A percentile compares a stretch with the other conserved stretches of the same genome.
phyloP scores from a whole-genome alignment of 495 filamentous ascomycete species.

The Penicillium samsonianum region DNA sequence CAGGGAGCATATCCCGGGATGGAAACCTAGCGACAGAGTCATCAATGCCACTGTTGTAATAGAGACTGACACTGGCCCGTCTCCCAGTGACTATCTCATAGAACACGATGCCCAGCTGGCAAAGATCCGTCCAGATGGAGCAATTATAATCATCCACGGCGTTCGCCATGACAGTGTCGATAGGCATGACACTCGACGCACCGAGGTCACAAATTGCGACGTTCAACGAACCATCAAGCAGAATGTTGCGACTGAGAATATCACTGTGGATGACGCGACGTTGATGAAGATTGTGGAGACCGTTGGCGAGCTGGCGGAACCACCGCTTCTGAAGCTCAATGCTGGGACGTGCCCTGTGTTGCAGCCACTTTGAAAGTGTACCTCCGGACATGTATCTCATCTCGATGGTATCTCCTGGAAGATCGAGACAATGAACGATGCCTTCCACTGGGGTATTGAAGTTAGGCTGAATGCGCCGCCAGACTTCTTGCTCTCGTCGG shows the following conservation, averaged over 20 bases:
- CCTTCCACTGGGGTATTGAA: background rate
- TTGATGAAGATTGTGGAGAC: background rate
- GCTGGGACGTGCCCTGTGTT: background rate
- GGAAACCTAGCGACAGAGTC: background rate
- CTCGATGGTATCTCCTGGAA: background rate
- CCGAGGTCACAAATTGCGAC: background rate
- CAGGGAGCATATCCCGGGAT: background rate
- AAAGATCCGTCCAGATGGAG: constrained; percentile 5
- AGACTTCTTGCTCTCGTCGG: background rate
- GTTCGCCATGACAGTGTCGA: background rate
- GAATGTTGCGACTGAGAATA: constrained; percentile 3
- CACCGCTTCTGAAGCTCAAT: background rate
- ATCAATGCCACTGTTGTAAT: background rate
- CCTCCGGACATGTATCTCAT: constrained; percentile 2
- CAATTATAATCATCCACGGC: background rate
- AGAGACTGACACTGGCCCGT: background rate
- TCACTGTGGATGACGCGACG: background rate
- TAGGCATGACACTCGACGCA: background rate
- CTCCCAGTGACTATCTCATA: background rate
- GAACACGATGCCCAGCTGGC: background rate
- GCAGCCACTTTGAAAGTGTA: background rate
- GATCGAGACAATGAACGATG: background rate
- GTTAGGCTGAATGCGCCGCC: background rate
- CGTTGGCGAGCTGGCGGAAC: constrained; percentile 4
- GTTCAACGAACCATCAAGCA: background rate